Evolutionary conservation across 805 yeast genomes (phyloP).

Genomic region (Millerozyma acaciae): DNA sequence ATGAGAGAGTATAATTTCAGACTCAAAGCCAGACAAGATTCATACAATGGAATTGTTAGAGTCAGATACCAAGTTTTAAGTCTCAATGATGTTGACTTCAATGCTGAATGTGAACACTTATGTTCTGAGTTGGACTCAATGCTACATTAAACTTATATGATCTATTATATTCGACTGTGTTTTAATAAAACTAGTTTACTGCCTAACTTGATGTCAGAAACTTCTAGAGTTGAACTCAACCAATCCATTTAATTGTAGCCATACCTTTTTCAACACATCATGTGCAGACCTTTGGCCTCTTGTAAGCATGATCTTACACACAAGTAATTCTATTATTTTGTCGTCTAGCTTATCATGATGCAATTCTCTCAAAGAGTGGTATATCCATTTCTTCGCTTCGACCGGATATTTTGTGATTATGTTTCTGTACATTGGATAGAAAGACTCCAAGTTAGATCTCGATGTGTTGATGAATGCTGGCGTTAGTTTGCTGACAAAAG

Average conservation of each 20-base stretch:
- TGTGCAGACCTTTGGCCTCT: constrained; percentile 64
- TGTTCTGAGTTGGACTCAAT: constrained; percentile 40
- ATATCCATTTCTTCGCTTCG: constrained; percentile 46
- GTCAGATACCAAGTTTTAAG: constrained; percentile 69
- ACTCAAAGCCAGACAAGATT: constrained; percentile 78
- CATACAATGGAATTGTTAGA: constrained; percentile 72
- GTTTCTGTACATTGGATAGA: constrained; percentile 48
- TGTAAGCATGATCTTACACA: constrained; percentile 55
- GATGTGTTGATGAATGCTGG: constrained; percentile 39
- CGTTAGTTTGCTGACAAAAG: constrained; percentile 24
- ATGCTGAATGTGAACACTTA: constrained; percentile 58
- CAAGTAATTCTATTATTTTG: constrained; percentile 37
- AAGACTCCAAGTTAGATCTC: constrained; percentile 59
- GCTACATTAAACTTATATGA: constrained; percentile 12
- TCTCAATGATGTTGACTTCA: constrained; percentile 50
- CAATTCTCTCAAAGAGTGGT: constrained; percentile 6
- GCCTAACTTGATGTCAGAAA: constrained; percentile 5
- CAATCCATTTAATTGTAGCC: constrained; percentile 60
- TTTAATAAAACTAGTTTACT: constrained; percentile 3
- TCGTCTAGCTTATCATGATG: constrained; percentile 16
- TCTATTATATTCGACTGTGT: neutral
- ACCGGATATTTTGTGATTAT: constrained; percentile 47
- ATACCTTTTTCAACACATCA: constrained; percentile 56
- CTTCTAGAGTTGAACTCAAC: constrained; percentile 30
- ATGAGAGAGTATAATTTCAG: constrained; percentile 74